Evolutionary conservation across 441 rosid species (phyloP), one percentile per base, ranked within the genome.

Genomic region (Metrosideros polymorpha): DNA sequence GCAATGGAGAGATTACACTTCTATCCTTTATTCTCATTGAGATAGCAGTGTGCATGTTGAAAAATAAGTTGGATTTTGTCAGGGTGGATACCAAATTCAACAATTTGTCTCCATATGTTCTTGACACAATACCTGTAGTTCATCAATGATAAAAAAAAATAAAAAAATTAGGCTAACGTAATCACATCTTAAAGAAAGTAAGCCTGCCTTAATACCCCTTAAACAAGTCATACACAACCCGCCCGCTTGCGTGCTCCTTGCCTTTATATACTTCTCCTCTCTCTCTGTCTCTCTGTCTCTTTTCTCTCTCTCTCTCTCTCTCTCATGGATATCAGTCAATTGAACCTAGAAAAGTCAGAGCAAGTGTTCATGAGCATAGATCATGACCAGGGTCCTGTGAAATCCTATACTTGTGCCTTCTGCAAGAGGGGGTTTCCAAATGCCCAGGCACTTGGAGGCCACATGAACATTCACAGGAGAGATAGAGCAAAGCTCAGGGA

Each of bases 391-490:
- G 45, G 84, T 35, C 12, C 82, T 13, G 39, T 66, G 63, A 91
- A 82, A 88, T 55, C 91, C 25, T 91, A 84, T 30, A 84, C 84
- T 6, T 91, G 93, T 75, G 61, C 89, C 77, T 91, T 91, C 83
- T 91, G 93, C 91, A 89, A 85, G 86, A 89, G 77, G 83, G 91
- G 90, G 6, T 91, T 91, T 87, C 88, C 89, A 19, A 91, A 89
- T 82, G 93, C 93, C 18, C 93, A 91, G 54, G 93, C 93, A 15
- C 90, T 91, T 0, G 93, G 93, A 82, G 93, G 93, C 52, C 93
- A 91, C 84, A 91, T 91, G 93, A 91, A 91, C 56, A 84, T 91
- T 83, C 93, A 91, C 51, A 83, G 93, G 84, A 90, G 84, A 86
- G 93, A 91, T 66, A 88, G 93, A 83, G 93, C 93, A 45, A 91